Percentiles rank a stretch among this genome's conserved stretches.
Conservation (phyloP, 176 grass and related monocot genomes). For the Metroxylon sagu region DNA sequence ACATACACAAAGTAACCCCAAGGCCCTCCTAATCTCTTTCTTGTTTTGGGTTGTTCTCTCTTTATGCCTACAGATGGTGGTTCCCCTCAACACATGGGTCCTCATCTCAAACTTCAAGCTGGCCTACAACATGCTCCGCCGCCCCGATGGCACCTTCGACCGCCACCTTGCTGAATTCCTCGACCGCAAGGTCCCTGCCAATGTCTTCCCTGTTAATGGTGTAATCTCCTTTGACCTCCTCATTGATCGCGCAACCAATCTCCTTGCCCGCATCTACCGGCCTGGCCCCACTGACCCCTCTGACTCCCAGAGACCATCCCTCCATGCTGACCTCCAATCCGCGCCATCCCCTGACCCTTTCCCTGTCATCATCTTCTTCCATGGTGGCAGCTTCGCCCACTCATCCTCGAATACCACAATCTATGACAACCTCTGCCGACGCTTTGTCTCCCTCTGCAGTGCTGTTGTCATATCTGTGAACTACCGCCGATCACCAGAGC, state of each 20-base stretch:
- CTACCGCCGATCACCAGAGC: conserved; percentile 80
- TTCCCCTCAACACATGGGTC: conserved; percentile 89
- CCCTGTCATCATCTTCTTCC: conserved; percentile 98
- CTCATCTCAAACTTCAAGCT: conserved; percentile 99
- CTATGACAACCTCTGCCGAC: conserved; percentile 78
- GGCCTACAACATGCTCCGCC: conserved; percentile 82
- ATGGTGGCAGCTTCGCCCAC: conserved; percentile 95
- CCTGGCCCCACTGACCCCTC: conserved; percentile 17
- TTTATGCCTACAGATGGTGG: conserved; percentile 39
- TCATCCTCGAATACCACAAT: conserved; percentile 65
- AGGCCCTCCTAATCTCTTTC: no score
- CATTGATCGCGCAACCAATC: conserved; percentile 50
- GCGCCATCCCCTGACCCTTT: conserved; percentile 49
- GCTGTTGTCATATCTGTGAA: conserved; percentile 84
- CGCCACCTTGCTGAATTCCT: conserved; percentile 77
- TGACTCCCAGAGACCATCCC: conserved; percentile 13
- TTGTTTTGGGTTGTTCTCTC: no score
- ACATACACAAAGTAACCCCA: no score
- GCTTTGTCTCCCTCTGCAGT: conserved; percentile 57
- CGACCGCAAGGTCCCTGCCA: conserved; percentile 50
- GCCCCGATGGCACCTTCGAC: conserved; percentile 92
- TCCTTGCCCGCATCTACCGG: conserved; percentile 85
- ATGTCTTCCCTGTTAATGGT: conserved; percentile 52
- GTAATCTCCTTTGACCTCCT: conserved; percentile 75
- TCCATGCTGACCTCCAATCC: conserved; percentile 50